These are phyloP conservation scores for Microbotryum intermedium DNA, from an alignment of 1,284 basidiomycete genomes.

Conservation along the genomic window DNA sequence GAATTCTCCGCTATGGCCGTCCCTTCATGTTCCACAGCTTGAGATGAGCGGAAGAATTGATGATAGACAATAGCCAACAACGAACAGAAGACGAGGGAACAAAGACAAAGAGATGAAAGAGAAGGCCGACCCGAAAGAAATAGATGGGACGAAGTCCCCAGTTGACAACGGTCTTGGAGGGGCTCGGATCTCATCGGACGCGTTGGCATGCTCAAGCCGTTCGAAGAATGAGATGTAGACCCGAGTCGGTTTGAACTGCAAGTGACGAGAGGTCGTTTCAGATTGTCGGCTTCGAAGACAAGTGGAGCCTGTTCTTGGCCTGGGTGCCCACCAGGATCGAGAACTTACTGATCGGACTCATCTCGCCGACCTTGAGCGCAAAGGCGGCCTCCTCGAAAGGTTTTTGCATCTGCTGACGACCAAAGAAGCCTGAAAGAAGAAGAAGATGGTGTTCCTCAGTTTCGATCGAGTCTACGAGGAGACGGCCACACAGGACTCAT, in stretches of 20 bases:
- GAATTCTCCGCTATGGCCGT: no score
- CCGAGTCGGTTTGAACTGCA: slow-evolving; percentile 75
- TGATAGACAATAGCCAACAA: no score
- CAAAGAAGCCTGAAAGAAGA: slow-evolving; percentile 55
- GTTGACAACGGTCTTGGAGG: no score
- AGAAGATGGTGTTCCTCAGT: neutral
- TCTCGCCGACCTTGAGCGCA: slow-evolving; percentile 65
- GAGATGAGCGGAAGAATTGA: no score
- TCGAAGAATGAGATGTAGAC: slow-evolving; percentile 89
- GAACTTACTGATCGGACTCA: slow-evolving; percentile 57
- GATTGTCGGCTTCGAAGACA: neutral
- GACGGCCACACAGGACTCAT: neutral
- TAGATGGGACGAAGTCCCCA: no score
- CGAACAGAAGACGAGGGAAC: no score
- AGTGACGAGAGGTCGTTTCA: neutral
- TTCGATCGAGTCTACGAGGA: neutral
- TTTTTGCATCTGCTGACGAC: slow-evolving; percentile 88
- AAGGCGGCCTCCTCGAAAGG: slow-evolving; percentile 91
- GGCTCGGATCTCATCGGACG: no score
- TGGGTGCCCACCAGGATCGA: no score
- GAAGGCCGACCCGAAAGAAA: no score
- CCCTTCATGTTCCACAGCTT: no score
- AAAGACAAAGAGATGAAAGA: no score
- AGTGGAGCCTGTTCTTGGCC: no score
- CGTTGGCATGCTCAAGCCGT: slow-evolving; percentile 52